These are phyloP conservation scores for Naumovozyma baii DNA, from an alignment of 805 yeast species.

Conservation along the genomic window DNA sequence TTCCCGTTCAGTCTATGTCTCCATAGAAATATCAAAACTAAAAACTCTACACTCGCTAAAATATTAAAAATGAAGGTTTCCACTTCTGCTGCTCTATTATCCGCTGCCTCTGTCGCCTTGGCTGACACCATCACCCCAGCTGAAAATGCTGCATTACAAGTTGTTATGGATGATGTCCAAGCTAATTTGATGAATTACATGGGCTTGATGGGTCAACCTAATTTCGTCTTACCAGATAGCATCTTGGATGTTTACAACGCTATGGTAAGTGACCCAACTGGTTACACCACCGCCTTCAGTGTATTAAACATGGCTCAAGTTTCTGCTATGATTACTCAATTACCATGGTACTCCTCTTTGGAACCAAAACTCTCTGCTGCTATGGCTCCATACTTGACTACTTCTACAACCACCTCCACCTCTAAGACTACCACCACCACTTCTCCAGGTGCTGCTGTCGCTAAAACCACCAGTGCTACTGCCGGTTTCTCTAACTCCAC, in stretches of 20 bases:
- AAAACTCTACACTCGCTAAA: too few species aligned
- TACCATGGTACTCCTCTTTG: conserved; percentile 28
- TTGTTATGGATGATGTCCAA: conserved; percentile 11
- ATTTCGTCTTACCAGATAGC: neutral
- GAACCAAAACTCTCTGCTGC: conserved; percentile 10
- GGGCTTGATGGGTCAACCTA: neutral
- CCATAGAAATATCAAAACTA: too few species aligned
- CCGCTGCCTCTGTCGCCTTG: conserved; percentile 4
- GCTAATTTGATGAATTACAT: conserved; percentile 9
- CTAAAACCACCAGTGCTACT: conserved; percentile 1
- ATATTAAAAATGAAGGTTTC: neutral
- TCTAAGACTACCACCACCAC: conserved; percentile 4
- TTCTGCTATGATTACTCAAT: conserved; percentile 22
- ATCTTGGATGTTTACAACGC: neutral
- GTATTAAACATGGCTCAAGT: conserved; percentile 21
- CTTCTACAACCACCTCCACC: conserved; percentile 4
- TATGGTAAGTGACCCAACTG: neutral
- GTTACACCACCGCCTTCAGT: conserved; percentile 26
- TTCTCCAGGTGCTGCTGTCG: conserved; percentile 2
- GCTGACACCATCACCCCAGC: conserved; percentile 4
- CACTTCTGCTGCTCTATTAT: neutral
- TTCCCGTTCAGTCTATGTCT: neutral
- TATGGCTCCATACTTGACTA: neutral
- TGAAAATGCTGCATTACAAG: conserved; percentile 9
- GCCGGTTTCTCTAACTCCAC: neutral